Evolutionary conservation across 768 basidiomycete species (phyloP), one percentile per base, ranked within the genome.

Genomic region (Rhodotorula toruloides): DNA sequence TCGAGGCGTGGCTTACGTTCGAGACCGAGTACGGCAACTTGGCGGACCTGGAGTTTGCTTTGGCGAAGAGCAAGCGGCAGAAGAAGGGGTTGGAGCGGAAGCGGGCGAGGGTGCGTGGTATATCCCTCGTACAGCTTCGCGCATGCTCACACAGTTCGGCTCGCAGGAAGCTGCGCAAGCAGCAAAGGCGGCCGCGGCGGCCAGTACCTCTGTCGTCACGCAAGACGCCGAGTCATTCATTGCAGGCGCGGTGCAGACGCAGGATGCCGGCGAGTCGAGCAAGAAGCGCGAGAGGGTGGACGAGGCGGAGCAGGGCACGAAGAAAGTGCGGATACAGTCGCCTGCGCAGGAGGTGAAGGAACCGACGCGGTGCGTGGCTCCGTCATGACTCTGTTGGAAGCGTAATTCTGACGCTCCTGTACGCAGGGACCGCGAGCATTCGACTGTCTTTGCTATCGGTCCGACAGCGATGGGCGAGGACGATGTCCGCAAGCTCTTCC

Each of bases 381-480:
- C 55, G 27, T 14, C 52, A 19, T 48, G 40, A 47, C 42, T 29
- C 39, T 43, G 9, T n/a, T n/a, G n/a, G n/a, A n/a, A n/a, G n/a
- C n/a, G n/a, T n/a, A n/a, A n/a, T n/a, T n/a, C 22, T 42, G 22
- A 14, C 10, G 0, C 36, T 58, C 60, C 3, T 56, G 3, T 14
- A 21, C 12, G 64, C 56, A 93, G 94, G 70, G 96, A 99, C 78
- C 90, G 96, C 52, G 96, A 99, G 79, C 89, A 97, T 72, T 85
- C 86, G 36, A 94, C 91, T 0, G 87, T 98, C 8, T 89, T 98
- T 64, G 87, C 96, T 21, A 83, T 86, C 6, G 85, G 88, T 50
- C 78, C 96, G 16, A 81, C 79, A 17, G 81, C 82, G 16, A 80
- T 80, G 50, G 46, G 37, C 0, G 87, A 91, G 59, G 83, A 83